Conservation (phyloP, 2,329 filamentous ascomycete species). For the Colletotrichum falcatum region DNA sequence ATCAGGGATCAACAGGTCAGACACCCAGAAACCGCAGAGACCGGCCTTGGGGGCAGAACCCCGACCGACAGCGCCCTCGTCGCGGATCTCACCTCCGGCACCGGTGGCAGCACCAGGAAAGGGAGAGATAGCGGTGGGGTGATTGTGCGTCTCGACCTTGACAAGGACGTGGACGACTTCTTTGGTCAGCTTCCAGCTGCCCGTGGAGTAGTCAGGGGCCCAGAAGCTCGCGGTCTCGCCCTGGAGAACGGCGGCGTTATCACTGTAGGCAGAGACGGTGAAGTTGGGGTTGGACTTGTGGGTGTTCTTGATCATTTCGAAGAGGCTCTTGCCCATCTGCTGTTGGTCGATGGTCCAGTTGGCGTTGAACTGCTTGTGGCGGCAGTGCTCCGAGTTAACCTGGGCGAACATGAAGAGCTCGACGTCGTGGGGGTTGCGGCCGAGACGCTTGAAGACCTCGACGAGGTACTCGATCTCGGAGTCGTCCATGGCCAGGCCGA, state of each 20-base stretch:
- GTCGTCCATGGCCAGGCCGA: slow-evolving; percentile 87
- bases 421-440: slow-evolving; percentile 82
- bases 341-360: slow-evolving; percentile 94
- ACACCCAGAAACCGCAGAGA: slow-evolving; percentile 93
- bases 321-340: slow-evolving; percentile 82
- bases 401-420: slow-evolving; percentile 99
- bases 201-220: slow-evolving; percentile 88
- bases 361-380: slow-evolving; percentile 93
- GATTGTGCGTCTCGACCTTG: slow-evolving; percentile 98
- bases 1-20: slow-evolving; percentile 90
- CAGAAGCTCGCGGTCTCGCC: slow-evolving; percentile 79
- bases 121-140: slow-evolving; percentile 94
- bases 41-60: slow-evolving; percentile 95
- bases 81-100: slow-evolving; percentile 93
- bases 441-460: slow-evolving; percentile 60
- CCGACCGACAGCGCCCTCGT: slow-evolving; percentile 93
- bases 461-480: slow-evolving; percentile 95
- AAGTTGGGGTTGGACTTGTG: slow-evolving; percentile 84
- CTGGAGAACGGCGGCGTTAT: slow-evolving; percentile 94
- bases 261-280: slow-evolving; percentile 96
- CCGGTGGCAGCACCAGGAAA: slow-evolving; percentile 95
- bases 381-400: slow-evolving; percentile 96
- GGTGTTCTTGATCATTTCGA: slow-evolving; percentile 97
- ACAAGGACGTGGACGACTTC: slow-evolving; percentile 88
- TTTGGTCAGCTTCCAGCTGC: slow-evolving; percentile 87